Percentiles rank a stretch among this genome's conserved stretches.
Evolutionary conservation across 2,329 filamentous ascomycete genomes (phyloP).

Genomic region (Cladosporium phlei): DNA sequence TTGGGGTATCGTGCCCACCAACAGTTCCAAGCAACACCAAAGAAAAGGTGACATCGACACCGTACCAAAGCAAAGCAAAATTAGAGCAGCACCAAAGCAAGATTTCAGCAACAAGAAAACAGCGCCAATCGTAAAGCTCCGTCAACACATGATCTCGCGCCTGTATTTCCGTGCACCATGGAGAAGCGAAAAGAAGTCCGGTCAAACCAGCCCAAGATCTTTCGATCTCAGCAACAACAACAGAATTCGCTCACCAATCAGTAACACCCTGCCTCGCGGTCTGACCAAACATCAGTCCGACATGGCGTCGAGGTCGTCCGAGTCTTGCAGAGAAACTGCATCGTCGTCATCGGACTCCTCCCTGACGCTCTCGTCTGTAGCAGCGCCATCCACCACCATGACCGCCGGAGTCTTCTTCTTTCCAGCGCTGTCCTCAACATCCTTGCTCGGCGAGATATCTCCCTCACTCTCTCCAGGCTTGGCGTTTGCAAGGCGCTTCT

Average conservation of each 20-base stretch:
- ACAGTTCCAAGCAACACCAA: too few relatives aligned
- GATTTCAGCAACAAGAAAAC: too few relatives aligned
- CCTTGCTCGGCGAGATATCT: conserved; percentile 4
- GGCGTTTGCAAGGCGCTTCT: not conserved
- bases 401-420: conserved; percentile 18
- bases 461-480: conserved; percentile 8
- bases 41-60: too few relatives aligned
- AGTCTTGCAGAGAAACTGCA: conserved; percentile 25
- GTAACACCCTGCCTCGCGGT: not conserved
- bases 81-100: too few relatives aligned
- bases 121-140: too few relatives aligned
- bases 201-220: too few relatives aligned
- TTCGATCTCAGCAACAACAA: not conserved
- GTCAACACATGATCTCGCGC: too few relatives aligned
- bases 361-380: conserved; percentile 11
- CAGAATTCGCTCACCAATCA: too few relatives aligned
- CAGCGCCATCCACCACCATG: conserved; percentile 5
- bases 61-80: too few relatives aligned
- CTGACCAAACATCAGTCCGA: conserved; percentile 16
- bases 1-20: too few relatives aligned
- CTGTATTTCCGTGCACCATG: too few relatives aligned
- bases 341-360: conserved; percentile 18
- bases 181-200: too few relatives aligned
- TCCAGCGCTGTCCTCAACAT: conserved; percentile 8
- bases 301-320: conserved; percentile 25